phyloP scores from a whole-genome alignment of 441 rosid genomes.

The Aquilaria agallochum region DNA sequence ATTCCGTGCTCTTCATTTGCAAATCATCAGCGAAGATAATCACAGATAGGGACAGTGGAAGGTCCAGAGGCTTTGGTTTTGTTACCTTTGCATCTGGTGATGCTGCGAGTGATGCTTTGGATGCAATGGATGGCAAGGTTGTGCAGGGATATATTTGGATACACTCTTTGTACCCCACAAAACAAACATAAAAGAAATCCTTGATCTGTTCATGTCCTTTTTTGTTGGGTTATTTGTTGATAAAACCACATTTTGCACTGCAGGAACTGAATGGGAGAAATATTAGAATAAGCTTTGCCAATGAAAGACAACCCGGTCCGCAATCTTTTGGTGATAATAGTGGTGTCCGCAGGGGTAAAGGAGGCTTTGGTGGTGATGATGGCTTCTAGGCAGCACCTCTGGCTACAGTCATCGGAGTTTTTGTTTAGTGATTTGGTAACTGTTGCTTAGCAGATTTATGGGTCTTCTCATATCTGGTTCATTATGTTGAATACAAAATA shows the following conservation, averaged over 20 bases:
- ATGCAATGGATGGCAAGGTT: constrained; percentile 31
- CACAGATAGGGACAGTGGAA: constrained; percentile 22
- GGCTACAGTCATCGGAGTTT: no score
- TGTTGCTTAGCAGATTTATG: no score
- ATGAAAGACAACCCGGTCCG: constrained; percentile 20
- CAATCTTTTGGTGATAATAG: constrained; percentile 14
- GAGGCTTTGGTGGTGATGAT: constrained; percentile 14
- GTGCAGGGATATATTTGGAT: neutral
- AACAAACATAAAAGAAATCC: neutral
- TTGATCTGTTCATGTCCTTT: neutral
- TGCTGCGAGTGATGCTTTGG: constrained; percentile 19
- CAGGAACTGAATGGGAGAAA: constrained; percentile 27
- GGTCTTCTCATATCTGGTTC: no score
- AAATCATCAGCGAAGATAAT: constrained; percentile 22
- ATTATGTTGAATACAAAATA: no score
- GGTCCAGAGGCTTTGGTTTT: constrained; percentile 30
- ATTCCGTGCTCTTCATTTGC: neutral
- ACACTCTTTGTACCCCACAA: no score
- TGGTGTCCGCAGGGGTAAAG: constrained; percentile 19
- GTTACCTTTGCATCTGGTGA: constrained; percentile 17
- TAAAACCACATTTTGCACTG: neutral
- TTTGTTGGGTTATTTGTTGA: neutral
- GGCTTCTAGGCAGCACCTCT: constrained; percentile 14
- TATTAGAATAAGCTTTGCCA: constrained; percentile 25
- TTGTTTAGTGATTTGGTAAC: no score